Conservation (phyloP, 2,329 filamentous ascomycete genomes). For the Neonectria hederae region DNA sequence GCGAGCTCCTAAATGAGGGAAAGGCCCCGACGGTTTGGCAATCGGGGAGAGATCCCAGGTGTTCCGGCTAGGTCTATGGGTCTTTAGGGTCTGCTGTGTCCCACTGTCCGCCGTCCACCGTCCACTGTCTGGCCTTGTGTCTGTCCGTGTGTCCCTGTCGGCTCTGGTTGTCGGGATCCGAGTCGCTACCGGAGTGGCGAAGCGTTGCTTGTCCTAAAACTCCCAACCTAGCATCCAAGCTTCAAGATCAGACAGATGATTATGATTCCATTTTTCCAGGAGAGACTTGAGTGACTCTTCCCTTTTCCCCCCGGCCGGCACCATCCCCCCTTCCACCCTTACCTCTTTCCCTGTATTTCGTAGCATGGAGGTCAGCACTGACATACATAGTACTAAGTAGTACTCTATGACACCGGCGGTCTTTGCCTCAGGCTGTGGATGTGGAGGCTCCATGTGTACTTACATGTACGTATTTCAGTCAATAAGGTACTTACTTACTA, state of each 20-base stretch:
- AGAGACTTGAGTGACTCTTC: not conserved
- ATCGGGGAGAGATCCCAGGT: constrained; percentile 14
- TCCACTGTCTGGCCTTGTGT: not conserved
- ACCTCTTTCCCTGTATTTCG: not conserved
- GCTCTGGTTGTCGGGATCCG: constrained; percentile 11
- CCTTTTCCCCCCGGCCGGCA: not conserved
- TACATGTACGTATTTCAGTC: too few relatives aligned
- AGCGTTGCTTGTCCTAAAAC: not conserved
- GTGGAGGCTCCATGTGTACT: too few relatives aligned
- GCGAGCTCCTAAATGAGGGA: constrained; percentile 16
- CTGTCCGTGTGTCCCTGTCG: constrained; percentile 1
- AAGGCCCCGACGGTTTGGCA: constrained; percentile 21
- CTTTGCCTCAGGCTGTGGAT: too few relatives aligned
- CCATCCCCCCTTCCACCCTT: not conserved
- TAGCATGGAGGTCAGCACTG: constrained; percentile 1
- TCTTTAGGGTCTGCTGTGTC: not conserved
- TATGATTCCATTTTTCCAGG: constrained; percentile 12
- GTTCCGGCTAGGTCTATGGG: constrained; percentile 20
- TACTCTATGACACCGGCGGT: too few relatives aligned
- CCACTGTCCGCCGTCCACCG: too few relatives aligned
- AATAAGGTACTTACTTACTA: not conserved
- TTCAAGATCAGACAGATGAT: constrained; percentile 10
- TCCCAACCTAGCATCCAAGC: not conserved
- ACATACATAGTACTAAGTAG: too few relatives aligned
- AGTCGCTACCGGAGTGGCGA: constrained; percentile 12